Conservation (phyloP, 1,284 basidiomycete genomes). For the Fomitiporia mediterranea region DNA sequence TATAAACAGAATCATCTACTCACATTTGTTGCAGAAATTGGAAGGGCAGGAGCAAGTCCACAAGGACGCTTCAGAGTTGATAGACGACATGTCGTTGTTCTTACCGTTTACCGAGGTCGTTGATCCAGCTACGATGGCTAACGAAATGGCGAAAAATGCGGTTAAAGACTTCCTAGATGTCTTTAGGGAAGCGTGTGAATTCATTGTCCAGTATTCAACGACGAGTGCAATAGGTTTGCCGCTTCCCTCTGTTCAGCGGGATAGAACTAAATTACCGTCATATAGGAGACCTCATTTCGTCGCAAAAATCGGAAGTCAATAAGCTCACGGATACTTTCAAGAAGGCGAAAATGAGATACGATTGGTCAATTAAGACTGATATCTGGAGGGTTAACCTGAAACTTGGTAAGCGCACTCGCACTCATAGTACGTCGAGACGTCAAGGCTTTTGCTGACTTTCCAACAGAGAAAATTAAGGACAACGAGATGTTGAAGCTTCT, state of each 20-base stretch:
- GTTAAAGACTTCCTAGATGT: background rate
- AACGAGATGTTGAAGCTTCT: background rate
- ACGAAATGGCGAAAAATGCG: background rate
- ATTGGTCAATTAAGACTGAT: background rate
- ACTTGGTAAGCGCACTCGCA: background rate
- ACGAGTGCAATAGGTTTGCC: background rate
- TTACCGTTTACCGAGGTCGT: background rate
- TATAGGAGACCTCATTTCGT: background rate
- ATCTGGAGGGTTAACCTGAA: background rate
- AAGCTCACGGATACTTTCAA: background rate
- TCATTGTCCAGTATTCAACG: background rate
- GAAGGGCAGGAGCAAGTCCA: slow-evolving; percentile 1
- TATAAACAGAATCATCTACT: background rate
- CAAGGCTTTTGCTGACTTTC: background rate
- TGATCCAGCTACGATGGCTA: background rate
- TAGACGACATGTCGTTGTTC: background rate
- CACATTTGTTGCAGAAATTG: background rate
- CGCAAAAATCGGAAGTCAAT: background rate
- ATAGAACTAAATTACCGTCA: background rate
- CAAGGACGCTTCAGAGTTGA: background rate
- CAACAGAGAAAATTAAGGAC: background rate
- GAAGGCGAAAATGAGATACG: slow-evolving; percentile 1
- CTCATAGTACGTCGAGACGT: background rate
- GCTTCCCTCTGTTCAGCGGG: background rate
- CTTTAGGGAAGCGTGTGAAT: background rate